phyloP scores from a whole-genome alignment of 805 yeast genomes.

The Kluyveromyces dobzhanskii region DNA sequence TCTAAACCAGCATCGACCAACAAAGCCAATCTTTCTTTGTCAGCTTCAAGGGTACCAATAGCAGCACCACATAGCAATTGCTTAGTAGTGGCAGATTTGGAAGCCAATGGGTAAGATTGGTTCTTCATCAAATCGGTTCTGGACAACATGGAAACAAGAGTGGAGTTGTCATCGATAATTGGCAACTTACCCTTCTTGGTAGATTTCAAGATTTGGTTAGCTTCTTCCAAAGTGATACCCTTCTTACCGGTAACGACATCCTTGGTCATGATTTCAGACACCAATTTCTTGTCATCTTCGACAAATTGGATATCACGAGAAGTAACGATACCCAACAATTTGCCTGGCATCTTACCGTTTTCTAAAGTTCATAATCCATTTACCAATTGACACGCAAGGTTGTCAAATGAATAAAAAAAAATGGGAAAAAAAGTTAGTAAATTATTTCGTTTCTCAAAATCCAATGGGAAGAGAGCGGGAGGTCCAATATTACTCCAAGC shows the following conservation, averaged over 20 bases:
- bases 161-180: conserved; percentile 69
- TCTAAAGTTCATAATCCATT: conserved; percentile 50
- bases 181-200: conserved; percentile 98
- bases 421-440: background rate
- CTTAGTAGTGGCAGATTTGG: conserved; percentile 86
- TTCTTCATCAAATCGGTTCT: conserved; percentile 97
- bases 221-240: conserved; percentile 77
- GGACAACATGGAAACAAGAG: conserved; percentile 79
- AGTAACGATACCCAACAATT: conserved; percentile 89
- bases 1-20: conserved; percentile 95
- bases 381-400: conserved; percentile 5
- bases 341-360: conserved; percentile 77
- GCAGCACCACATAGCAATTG: conserved; percentile 99
- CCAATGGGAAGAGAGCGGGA: too few relatives aligned
- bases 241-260: conserved; percentile 76
- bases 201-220: conserved; percentile 81
- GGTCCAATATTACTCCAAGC: too few relatives aligned
- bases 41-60: conserved; percentile 87
- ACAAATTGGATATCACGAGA: conserved; percentile 96
- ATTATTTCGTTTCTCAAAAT: conserved; percentile 17
- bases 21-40: conserved; percentile 72
- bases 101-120: conserved; percentile 86
- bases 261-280: conserved; percentile 81
- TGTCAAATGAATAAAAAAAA: conserved; percentile 15
- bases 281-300: conserved; percentile 55